Percentiles rank a stretch among this genome's conserved stretches.
Evolutionary conservation across 106 monocot species (phyloP).

Genomic region (Dactylorhiza incarnata): DNA sequence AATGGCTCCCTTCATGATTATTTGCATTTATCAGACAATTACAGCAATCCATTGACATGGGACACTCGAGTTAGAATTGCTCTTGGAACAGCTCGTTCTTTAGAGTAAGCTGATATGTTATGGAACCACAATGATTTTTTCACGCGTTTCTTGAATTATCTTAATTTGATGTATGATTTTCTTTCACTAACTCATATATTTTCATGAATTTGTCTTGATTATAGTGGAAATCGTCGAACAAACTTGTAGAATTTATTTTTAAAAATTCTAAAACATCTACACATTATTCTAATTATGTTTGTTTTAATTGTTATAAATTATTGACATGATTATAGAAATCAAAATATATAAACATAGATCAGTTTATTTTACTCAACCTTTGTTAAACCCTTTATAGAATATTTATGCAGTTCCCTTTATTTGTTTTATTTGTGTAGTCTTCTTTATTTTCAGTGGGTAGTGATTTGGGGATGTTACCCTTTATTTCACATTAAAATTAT

Average conservation of each 20-base stretch:
- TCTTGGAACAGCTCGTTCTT: slow-evolving; percentile 78
- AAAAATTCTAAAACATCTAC: background rate
- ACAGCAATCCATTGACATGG: slow-evolving; percentile 91
- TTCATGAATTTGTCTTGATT: background rate
- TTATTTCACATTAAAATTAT: too few relatives aligned
- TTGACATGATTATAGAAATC: background rate
- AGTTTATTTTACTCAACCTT: background rate
- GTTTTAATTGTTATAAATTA: background rate
- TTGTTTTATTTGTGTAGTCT: too few relatives aligned
- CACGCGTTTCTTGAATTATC: background rate
- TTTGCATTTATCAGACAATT: slow-evolving; percentile 87
- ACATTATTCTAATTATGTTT: background rate
- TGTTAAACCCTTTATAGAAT: background rate
- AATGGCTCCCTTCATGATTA: slow-evolving; percentile 90
- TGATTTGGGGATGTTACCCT: too few relatives aligned
- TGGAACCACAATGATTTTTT: background rate
- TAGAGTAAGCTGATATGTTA: slow-evolving; percentile 65
- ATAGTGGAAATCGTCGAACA: background rate
- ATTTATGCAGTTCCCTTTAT: background rate
- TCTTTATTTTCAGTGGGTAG: too few relatives aligned
- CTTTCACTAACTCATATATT: background rate
- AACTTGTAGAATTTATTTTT: background rate
- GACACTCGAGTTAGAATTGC: slow-evolving; percentile 89
- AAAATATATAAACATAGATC: background rate
- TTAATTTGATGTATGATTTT: background rate